Base-by-base conservation (phyloP, 2,329 filamentous ascomycete species). In the Aspergillus sp. region DNA sequence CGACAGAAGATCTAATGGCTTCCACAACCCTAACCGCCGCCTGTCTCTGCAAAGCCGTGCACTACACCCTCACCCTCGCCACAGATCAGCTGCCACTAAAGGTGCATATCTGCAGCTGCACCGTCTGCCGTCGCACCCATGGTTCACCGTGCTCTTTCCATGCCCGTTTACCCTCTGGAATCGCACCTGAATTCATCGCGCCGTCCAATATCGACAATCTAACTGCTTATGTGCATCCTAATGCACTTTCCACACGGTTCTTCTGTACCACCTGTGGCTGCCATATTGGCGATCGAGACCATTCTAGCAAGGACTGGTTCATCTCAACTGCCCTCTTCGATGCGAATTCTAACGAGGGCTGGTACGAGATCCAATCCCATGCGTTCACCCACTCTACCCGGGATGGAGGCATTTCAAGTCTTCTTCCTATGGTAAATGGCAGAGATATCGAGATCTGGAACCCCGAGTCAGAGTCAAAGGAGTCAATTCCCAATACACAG, bases 181-280 rank as follows among this genome's bases (percentile, higher is more conserved):
- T 70, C n/a, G 45, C 51, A 7, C 68, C 63, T 0, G 37, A 64
- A 5, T 71, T 70, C 39, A 61, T 67, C 11, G 53, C 56, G 1
- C 65, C 66, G 3, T 71, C 68, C 9, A 55, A 51, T 41, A 47
- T 58, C 2, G 50, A 57, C 4, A 57, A 61, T 3, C 40, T 69
- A 9, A 69, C 68, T 12, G 5, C 22, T 4, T 79, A 76, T 52
- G 41, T 63, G 3, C 73, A 71, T 39, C 69, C 73, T 0, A 57
- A 67, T 4, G 58, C 61, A 4, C 56, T 61, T 5, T 63, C 71
- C 13, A 73, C 62, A 22, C 61, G 70, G 5, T 76, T 74, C 59
- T 77, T 77, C 61, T 82, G 79, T 62, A 67, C 66, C 6, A 78
- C 69, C 7, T 82, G 79, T 57, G 79, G 79, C 11, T 75, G 74